phyloP scores from a whole-genome alignment of 2,329 filamentous ascomycete species.

The Colletotrichum orchidophilum region DNA sequence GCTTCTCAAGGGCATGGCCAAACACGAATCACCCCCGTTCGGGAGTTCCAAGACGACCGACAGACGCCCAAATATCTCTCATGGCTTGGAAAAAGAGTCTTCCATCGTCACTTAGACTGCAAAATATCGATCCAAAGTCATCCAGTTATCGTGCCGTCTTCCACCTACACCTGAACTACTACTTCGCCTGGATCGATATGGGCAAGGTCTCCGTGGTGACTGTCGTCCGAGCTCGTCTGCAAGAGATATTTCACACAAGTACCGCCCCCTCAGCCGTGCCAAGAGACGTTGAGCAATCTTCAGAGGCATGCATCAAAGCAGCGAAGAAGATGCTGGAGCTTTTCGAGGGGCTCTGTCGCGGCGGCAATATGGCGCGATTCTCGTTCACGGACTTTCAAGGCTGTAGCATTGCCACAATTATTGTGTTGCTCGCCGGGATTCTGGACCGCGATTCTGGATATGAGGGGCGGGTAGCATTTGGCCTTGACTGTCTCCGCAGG shows the following conservation, averaged over 20 bases:
- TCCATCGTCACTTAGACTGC: constrained; percentile 39
- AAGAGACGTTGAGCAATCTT: constrained; percentile 33
- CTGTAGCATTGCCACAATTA: constrained; percentile 49
- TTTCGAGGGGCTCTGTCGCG: constrained; percentile 41
- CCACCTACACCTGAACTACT: constrained; percentile 48
- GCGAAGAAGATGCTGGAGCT: constrained; percentile 43
- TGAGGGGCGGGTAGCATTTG: constrained; percentile 41
- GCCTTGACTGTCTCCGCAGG: constrained; percentile 42
- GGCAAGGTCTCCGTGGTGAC: constrained; percentile 46
- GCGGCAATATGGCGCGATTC: constrained; percentile 45
- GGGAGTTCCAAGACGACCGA: background rate
- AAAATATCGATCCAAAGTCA: constrained; percentile 40
- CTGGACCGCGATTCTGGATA: constrained; percentile 45
- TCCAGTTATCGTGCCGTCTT: constrained; percentile 44
- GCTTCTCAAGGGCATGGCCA: background rate
- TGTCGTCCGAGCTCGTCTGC: constrained; percentile 40
- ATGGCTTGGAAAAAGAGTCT: constrained; percentile 44
- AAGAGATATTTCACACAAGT: constrained; percentile 28
- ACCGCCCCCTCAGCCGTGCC: constrained; percentile 13
- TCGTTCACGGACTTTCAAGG: constrained; percentile 51
- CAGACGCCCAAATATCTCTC: constrained; percentile 37
- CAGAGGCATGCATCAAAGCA: constrained; percentile 42
- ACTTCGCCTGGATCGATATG: constrained; percentile 48
- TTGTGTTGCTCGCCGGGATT: constrained; percentile 45
- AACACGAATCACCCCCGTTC: background rate